phyloP scores from a whole-genome alignment of 2,329 filamentous ascomycete genomes.

The Bipolaris zeicola region DNA sequence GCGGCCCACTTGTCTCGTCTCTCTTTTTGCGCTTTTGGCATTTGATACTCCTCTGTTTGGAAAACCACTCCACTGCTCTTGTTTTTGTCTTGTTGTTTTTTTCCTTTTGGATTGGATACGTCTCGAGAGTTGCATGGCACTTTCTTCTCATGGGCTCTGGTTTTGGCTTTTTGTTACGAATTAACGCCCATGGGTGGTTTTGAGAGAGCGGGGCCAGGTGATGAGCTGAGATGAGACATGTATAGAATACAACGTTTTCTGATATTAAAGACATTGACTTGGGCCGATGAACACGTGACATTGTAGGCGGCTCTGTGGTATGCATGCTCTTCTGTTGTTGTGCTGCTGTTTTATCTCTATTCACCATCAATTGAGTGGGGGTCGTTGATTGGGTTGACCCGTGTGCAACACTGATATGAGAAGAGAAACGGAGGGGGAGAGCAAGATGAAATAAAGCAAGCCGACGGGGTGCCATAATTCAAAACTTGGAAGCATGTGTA shows the following conservation, averaged over 20 bases:
- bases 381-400: too few species aligned
- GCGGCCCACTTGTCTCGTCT: conserved; percentile 16
- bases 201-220: too few species aligned
- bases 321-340: neutral
- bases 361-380: too few species aligned
- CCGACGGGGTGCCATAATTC: neutral
- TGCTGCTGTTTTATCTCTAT: neutral
- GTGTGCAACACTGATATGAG: too few species aligned
- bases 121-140: conserved; percentile 26
- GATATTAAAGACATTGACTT: neutral
- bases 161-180: conserved; percentile 11
- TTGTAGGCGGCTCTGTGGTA: too few species aligned
- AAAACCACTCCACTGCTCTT: conserved; percentile 1
- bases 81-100: conserved; percentile 1
- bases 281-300: neutral
- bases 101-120: too few species aligned
- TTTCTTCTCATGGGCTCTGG: conserved; percentile 17
- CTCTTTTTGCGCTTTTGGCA: conserved; percentile 10
- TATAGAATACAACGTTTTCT: conserved; percentile 25
- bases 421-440: neutral
- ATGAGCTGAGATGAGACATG: conserved; percentile 11
- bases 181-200: conserved; percentile 3
- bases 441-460: neutral
- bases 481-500: conserved; percentile 35
- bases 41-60: conserved; percentile 27